Evolutionary conservation across 495 filamentous ascomycete genomes (phyloP).

Genomic region (Letharia columbiana): DNA sequence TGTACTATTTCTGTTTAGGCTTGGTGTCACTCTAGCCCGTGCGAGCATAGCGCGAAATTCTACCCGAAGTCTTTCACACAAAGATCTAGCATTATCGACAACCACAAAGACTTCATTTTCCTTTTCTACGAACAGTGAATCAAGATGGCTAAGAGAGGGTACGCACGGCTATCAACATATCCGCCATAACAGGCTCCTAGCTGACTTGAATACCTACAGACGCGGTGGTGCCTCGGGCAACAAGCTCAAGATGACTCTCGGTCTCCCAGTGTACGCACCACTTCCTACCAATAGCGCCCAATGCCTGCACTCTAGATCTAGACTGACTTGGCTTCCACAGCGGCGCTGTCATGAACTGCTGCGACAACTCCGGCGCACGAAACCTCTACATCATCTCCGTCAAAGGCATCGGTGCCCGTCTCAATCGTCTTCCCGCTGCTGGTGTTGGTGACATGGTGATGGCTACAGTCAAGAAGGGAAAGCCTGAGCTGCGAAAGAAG

Average conservation of each 20-base stretch:
- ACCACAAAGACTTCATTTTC: conserved; percentile 4
- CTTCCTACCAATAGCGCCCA: not conserved
- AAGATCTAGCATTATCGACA: conserved; percentile 4
- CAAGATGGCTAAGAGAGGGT: conserved; percentile 53
- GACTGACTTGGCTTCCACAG: conserved; percentile 40
- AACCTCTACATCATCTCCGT: conserved; percentile 99
- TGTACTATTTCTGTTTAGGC: not conserved
- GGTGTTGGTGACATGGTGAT: conserved; percentile 99
- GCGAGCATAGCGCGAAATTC: conserved; percentile 7
- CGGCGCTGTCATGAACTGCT: conserved; percentile 94
- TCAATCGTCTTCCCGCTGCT: conserved; percentile 94
- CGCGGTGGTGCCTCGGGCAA: conserved; percentile 92
- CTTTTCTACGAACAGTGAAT: conserved; percentile 5
- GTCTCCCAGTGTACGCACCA: conserved; percentile 86
- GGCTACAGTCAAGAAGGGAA: conserved; percentile 99
- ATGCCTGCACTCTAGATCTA: not conserved
- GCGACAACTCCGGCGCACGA: conserved; percentile 95
- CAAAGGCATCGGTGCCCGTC: conserved; percentile 95
- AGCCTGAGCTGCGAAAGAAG: conserved; percentile 99
- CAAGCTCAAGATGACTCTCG: conserved; percentile 99
- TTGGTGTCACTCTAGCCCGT: not conserved
- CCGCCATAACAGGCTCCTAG: conserved; percentile 12
- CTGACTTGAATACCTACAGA: conserved; percentile 36
- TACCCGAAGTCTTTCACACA: conserved; percentile 11
- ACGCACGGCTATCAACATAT: conserved; percentile 25